These are phyloP conservation scores for Bipolaris sorokiniana DNA, from an alignment of 2,329 filamentous ascomycete genomes.

Conservation along the genomic window DNA sequence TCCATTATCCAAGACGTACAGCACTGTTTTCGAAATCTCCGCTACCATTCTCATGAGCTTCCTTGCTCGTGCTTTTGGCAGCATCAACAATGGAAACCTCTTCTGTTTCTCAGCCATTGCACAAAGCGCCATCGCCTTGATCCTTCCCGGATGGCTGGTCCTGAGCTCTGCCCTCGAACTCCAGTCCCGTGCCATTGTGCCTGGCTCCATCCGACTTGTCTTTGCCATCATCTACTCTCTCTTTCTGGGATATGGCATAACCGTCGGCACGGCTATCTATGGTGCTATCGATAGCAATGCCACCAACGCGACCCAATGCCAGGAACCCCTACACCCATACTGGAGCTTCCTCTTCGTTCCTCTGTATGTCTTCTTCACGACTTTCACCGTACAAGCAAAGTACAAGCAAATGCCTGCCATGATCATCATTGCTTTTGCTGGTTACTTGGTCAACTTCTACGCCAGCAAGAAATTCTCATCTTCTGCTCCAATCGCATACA, in stretches of 20 bases:
- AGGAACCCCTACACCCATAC: slow-evolving; percentile 55
- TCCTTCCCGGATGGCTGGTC: slow-evolving; percentile 56
- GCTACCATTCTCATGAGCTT: slow-evolving; percentile 56
- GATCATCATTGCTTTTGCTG: slow-evolving; percentile 72
- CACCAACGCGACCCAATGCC: slow-evolving; percentile 51
- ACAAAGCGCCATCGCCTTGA: slow-evolving; percentile 57
- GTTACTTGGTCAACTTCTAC: slow-evolving; percentile 78
- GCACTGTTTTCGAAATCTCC: slow-evolving; percentile 57
- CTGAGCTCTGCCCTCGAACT: slow-evolving; percentile 56
- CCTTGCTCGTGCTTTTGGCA: slow-evolving; percentile 56
- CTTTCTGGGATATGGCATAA: slow-evolving; percentile 59
- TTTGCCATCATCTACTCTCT: slow-evolving; percentile 60
- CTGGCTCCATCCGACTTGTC: slow-evolving; percentile 57
- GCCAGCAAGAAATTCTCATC: slow-evolving; percentile 68
- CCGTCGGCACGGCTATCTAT: slow-evolving; percentile 56
- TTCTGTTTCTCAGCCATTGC: slow-evolving; percentile 59
- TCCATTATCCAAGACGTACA: slow-evolving; percentile 72
- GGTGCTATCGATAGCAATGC: slow-evolving; percentile 55
- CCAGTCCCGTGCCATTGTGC: slow-evolving; percentile 55
- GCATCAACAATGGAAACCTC: slow-evolving; percentile 49
- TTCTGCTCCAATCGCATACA: slow-evolving; percentile 76
- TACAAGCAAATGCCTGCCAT: slow-evolving; percentile 79
- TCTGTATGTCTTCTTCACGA: slow-evolving; percentile 73
- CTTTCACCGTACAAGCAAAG: slow-evolving; percentile 78
- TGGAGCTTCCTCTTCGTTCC: slow-evolving; percentile 74